These are phyloP conservation scores for Lachnellula occidentalis DNA, from an alignment of 2,329 filamentous ascomycete species.

Conservation along the genomic window DNA sequence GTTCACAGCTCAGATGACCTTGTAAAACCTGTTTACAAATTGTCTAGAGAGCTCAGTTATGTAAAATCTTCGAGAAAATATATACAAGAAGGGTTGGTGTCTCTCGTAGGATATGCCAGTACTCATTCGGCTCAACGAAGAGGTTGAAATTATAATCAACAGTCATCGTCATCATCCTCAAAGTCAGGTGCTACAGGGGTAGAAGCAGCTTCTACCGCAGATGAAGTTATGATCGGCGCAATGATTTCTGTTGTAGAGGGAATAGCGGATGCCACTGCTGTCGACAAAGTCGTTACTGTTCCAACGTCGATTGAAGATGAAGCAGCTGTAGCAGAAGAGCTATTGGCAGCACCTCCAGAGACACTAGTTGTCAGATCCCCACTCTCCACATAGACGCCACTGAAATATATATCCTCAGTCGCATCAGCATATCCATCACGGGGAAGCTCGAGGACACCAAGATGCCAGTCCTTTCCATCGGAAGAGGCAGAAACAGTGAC, in stretches of 20 bases:
- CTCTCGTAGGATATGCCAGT: background rate
- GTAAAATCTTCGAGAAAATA: background rate
- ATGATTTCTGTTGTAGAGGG: background rate
- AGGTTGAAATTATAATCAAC: background rate
- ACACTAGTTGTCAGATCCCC: constrained; percentile 38
- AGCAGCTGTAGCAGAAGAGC: background rate
- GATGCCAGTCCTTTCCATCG: constrained; percentile 65
- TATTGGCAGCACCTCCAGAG: constrained; percentile 19
- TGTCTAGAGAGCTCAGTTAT: background rate
- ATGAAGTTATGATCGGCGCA: background rate
- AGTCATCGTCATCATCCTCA: background rate
- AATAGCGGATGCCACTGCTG: background rate
- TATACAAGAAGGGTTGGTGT: background rate
- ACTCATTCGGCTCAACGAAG: background rate
- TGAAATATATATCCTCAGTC: constrained; percentile 64
- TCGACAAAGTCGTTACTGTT: background rate
- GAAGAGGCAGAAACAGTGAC: constrained; percentile 53
- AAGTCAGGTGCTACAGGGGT: background rate
- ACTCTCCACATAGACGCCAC: constrained; percentile 63
- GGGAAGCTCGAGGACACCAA: constrained; percentile 61
- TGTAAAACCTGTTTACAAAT: no score
- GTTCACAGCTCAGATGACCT: no score
- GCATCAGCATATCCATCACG: constrained; percentile 44
- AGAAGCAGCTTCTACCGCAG: background rate
- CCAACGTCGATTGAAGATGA: background rate